These are phyloP conservation scores for Wickerhamomyces hampshirensis DNA, from an alignment of 805 yeast genomes.

Conservation along the genomic window DNA sequence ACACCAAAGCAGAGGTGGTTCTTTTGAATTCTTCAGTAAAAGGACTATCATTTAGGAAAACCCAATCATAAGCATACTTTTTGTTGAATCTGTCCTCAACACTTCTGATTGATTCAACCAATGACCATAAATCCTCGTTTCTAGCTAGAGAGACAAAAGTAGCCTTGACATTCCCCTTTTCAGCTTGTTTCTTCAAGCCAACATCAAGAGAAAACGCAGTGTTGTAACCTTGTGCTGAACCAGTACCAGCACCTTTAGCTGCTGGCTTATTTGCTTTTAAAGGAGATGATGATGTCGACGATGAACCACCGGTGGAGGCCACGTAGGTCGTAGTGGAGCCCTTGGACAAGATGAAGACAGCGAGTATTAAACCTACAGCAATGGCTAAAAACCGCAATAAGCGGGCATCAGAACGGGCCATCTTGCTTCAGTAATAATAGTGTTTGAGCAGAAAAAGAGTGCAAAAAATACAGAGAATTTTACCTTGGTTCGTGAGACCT, in stretches of 20 bases:
- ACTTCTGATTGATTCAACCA: slow-evolving; percentile 55
- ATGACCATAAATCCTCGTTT: slow-evolving; percentile 55
- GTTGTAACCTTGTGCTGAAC: slow-evolving; percentile 2
- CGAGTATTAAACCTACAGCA: slow-evolving; percentile 22
- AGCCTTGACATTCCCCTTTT: slow-evolving; percentile 41
- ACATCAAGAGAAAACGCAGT: slow-evolving; percentile 5
- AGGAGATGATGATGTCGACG: slow-evolving; percentile 4
- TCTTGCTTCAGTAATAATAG: slow-evolving; percentile 5
- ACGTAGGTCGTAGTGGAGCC: slow-evolving; percentile 24
- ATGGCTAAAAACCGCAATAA: slow-evolving; percentile 22
- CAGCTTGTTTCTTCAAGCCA: slow-evolving; percentile 20
- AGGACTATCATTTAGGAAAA: slow-evolving; percentile 66
- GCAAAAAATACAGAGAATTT: not conserved
- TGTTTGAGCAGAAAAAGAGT: not conserved
- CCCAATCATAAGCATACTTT: slow-evolving; percentile 69
- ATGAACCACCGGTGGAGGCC: slow-evolving; percentile 8
- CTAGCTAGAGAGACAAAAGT: slow-evolving; percentile 67
- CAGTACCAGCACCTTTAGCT: slow-evolving; percentile 9
- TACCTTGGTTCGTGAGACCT: too few relatives aligned
- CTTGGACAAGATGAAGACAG: slow-evolving; percentile 23
- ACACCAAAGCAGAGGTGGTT: slow-evolving; percentile 43
- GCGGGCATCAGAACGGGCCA: slow-evolving; percentile 28
- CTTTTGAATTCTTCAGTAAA: slow-evolving; percentile 53
- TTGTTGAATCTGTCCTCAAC: slow-evolving; percentile 67
- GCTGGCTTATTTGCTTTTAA: slow-evolving; percentile 12